Evolutionary conservation across 805 yeast species (phyloP).

Genomic region (Candida ortonii): DNA sequence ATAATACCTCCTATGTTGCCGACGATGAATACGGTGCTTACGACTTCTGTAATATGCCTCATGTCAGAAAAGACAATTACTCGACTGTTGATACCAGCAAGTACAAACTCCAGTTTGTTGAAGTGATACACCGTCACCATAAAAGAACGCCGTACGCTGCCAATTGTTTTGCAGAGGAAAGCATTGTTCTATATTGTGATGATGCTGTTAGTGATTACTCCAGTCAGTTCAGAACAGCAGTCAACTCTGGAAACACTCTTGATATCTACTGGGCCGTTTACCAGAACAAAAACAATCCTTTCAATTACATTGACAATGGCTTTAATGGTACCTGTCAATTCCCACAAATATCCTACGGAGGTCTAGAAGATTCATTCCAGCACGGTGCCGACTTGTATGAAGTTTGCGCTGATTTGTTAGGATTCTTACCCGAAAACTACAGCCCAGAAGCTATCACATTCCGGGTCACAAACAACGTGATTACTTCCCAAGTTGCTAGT

Average conservation of each 20-base stretch:
- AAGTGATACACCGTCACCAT: slow-evolving; percentile 43
- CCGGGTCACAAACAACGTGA: slow-evolving; percentile 38
- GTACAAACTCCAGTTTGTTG: slow-evolving; percentile 36
- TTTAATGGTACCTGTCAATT: slow-evolving; percentile 35
- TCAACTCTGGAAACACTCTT: slow-evolving; percentile 9
- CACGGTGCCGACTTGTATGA: slow-evolving; percentile 39
- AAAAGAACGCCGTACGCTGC: slow-evolving; percentile 40
- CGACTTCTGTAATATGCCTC: slow-evolving; percentile 47
- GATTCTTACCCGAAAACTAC: slow-evolving; percentile 35
- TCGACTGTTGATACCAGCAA: slow-evolving; percentile 19
- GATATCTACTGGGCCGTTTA: slow-evolving; percentile 24
- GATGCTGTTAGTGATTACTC: slow-evolving; percentile 30
- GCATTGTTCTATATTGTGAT: slow-evolving; percentile 28
- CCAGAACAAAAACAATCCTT: slow-evolving; percentile 30
- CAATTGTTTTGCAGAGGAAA: slow-evolving; percentile 35
- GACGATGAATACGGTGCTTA: slow-evolving; percentile 34
- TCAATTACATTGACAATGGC: slow-evolving; percentile 21
- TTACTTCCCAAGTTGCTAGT: slow-evolving; percentile 41
- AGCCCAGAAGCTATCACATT: slow-evolving; percentile 29
- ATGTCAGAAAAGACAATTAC: slow-evolving; percentile 34
- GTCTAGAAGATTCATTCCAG: slow-evolving; percentile 36
- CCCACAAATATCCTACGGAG: slow-evolving; percentile 41
- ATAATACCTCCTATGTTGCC: slow-evolving; percentile 23
- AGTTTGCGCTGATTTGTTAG: slow-evolving; percentile 36
- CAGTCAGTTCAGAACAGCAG: slow-evolving; percentile 17